Conservation (phyloP, 495 filamentous ascomycete species). For the Xylaria nigripes region DNA sequence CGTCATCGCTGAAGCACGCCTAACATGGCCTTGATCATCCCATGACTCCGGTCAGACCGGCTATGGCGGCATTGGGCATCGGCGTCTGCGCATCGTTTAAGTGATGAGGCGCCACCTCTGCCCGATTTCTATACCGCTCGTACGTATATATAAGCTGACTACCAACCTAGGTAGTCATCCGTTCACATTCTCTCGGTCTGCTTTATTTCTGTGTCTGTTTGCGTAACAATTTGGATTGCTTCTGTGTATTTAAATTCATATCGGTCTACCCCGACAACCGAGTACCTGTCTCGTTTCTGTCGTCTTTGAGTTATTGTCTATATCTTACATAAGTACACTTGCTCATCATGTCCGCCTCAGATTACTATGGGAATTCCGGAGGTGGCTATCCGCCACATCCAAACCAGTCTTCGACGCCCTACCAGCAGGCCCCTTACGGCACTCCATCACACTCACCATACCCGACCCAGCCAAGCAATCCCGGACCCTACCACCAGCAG, state of each 20-base stretch:
- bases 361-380: constrained; percentile 18
- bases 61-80: neutral
- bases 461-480: constrained; percentile 8
- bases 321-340: too few relatives aligned
- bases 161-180: too few relatives aligned
- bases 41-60: neutral
- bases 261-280: neutral
- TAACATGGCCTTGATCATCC: too few relatives aligned
- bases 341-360: constrained; percentile 29
- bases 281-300: neutral
- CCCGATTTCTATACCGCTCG: neutral
- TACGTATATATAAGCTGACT: neutral
- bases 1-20: too few relatives aligned
- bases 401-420: constrained; percentile 14
- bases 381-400: constrained; percentile 17
- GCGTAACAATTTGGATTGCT: too few relatives aligned
- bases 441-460: constrained; percentile 16
- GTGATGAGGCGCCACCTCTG: too few relatives aligned
- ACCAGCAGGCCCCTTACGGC: constrained; percentile 8
- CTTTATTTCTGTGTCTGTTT: neutral
- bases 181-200: neutral
- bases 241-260: neutral
- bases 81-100: neutral
- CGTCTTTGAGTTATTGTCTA: neutral
- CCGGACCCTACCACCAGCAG: constrained; percentile 12